These are phyloP conservation scores for Metroxylon sagu DNA, from an alignment of 176 grass and related monocot species.

Conservation along the genomic window DNA sequence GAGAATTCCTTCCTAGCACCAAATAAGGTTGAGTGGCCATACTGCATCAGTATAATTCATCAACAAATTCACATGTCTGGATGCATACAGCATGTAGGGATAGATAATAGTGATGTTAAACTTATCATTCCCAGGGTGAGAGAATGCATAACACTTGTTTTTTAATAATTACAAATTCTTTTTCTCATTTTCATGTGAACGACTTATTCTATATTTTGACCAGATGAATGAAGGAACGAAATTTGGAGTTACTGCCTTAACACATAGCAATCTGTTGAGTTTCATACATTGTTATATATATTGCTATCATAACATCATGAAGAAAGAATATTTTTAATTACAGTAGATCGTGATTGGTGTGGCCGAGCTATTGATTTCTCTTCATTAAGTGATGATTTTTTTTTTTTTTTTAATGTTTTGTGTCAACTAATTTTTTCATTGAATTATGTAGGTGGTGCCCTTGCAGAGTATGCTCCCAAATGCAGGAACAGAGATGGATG, in stretches of 20 bases:
- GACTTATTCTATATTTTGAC: too few species aligned
- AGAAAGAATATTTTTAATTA: too few species aligned
- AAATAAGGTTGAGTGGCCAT: constrained; percentile 45
- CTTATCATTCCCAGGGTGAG: too few species aligned
- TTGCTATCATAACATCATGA: too few species aligned
- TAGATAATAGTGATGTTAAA: too few species aligned
- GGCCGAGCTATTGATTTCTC: background rate
- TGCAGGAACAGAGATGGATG: constrained; percentile 42
- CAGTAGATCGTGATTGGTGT: background rate
- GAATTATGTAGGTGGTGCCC: constrained; percentile 53
- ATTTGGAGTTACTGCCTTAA: too few species aligned
- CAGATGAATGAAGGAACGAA: too few species aligned
- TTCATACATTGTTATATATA: too few species aligned
- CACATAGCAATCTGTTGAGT: too few species aligned
- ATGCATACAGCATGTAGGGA: background rate
- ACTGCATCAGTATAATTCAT: background rate
- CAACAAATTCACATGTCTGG: background rate
- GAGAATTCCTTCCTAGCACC: constrained; percentile 90
- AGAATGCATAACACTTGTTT: too few species aligned
- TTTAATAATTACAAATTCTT: too few species aligned
- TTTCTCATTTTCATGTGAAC: too few species aligned
- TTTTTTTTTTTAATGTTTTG: constrained; percentile 9
- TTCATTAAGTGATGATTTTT: background rate
- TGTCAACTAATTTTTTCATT: background rate
- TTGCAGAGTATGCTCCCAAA: constrained; percentile 42